Percentiles rank a stretch among this genome's conserved stretches.
These are phyloP conservation scores for Erysiphe pulchra DNA, from an alignment of 2,329 filamentous ascomycete genomes.

Conservation along the genomic window DNA sequence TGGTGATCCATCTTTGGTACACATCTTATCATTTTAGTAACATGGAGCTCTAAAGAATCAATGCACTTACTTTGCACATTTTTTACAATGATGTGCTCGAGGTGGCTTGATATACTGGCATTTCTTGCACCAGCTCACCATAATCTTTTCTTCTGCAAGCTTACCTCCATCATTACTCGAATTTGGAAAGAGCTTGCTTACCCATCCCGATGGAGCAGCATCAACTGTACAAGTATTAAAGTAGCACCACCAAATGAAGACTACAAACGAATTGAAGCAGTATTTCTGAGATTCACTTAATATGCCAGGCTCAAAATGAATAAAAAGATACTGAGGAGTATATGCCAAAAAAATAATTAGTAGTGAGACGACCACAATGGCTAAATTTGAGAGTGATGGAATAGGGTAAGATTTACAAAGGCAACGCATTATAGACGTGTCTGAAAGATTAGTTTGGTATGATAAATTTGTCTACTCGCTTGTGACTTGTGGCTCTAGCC, in stretches of 20 bases:
- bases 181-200: conserved; percentile 3
- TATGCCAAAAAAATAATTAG: conserved; percentile 47
- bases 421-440: neutral
- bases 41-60: neutral
- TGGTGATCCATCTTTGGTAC: conserved; percentile 70
- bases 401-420: neutral
- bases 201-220: conserved; percentile 24
- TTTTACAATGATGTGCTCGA: conserved; percentile 57
- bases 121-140: conserved; percentile 43
- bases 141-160: conserved; percentile 3
- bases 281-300: conserved; percentile 28
- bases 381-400: conserved; percentile 18
- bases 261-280: conserved; percentile 39
- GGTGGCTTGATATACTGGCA: conserved; percentile 51
- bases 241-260: conserved; percentile 44
- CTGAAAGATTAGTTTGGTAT: neutral
- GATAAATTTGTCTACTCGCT: no score
- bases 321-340: conserved; percentile 46
- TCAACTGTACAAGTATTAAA: conserved; percentile 30
- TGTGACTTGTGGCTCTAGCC: no score
- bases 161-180: conserved; percentile 7
- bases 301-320: conserved; percentile 32
- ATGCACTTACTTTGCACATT: conserved; percentile 30
- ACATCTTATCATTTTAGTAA: conserved; percentile 20
- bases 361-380: conserved; percentile 39